Evolutionary conservation across 805 yeast genomes (phyloP), one percentile per base, ranked within the genome.

Genomic region (Lachancea quebecensis): DNA sequence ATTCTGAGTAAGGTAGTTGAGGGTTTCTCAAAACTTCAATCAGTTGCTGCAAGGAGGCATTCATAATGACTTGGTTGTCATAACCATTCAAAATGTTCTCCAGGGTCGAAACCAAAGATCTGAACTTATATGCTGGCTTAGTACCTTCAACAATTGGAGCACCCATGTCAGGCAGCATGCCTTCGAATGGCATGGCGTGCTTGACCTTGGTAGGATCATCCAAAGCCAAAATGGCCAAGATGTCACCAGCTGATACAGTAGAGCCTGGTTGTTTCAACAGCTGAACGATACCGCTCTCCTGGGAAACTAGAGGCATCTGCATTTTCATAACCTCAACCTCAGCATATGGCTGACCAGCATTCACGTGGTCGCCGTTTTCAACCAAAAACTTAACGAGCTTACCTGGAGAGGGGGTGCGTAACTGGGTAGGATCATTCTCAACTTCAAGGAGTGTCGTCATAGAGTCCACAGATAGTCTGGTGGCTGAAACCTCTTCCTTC

Each of bases 271-370:
- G 99, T 68, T 93, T 91, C 63, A 93, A 80, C 36, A 89, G 72
- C 71, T 91, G 97, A 44, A 90, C 86, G 47, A 77, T 73, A 75
- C 99, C 99, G 59, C 85, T 84, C 66, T 91, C 99, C 66, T 82
- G 87, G 16, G 97, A 91, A 60, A 90, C 72, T 58, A 93, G 76
- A 41, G 99, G 97, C 97, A 93, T 93, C 69, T 90, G 89, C 99
- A 93, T 93, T 70, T 93, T 93, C 99, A 93, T 93, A 55, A 93
- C 99, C 71, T 93, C 99, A 47, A 93, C 96, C 71, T 93, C 99
- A 35, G 99, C 99, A 61, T 79, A 95, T 38, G 97, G 82, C 70
- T 91, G 95, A 50, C 98, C 98, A 49, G 93, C 81, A 42, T 68
- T 69, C 57, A 93, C 78, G 60, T 91, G 98, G 52, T 91, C 99